Percentiles rank a stretch among this genome's conserved stretches.
phyloP scores from a whole-genome alignment of 2,329 filamentous ascomycete genomes.

The Elsinoe ampelina region DNA sequence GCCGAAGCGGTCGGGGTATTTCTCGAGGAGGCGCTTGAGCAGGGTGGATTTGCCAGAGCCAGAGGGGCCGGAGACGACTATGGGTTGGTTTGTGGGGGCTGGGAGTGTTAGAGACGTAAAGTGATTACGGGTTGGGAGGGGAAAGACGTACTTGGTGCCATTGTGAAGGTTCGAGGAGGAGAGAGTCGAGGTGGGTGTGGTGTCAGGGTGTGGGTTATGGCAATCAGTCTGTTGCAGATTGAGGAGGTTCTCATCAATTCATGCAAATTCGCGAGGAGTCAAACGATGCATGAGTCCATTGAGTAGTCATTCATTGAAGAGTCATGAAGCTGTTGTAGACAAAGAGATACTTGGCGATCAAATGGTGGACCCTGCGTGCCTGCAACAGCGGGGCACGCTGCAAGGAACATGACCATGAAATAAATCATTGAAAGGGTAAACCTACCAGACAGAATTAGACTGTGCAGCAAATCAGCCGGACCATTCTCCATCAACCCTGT shows the following conservation, averaged over 20 bases:
- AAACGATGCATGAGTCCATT: background rate
- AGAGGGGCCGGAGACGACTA: constrained; percentile 72
- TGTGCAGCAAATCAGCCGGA: background rate
- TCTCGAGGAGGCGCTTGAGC: constrained; percentile 60
- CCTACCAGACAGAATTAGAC: background rate
- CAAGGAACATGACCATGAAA: background rate
- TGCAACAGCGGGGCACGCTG: background rate
- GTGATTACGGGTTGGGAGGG: background rate
- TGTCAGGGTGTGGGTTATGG: no score
- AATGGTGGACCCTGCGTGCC: constrained; percentile 1
- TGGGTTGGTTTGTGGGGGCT: constrained; percentile 33
- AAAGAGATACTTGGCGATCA: constrained; percentile 9
- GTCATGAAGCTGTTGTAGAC: background rate
- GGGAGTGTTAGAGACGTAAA: background rate
- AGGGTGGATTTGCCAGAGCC: constrained; percentile 77
- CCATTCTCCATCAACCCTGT: no score
- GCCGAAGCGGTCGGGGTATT: constrained; percentile 57
- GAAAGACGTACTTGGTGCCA: constrained; percentile 1
- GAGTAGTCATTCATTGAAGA: background rate
- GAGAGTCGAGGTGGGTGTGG: no score
- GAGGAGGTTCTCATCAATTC: no score
- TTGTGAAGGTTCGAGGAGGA: background rate
- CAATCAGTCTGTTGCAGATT: no score
- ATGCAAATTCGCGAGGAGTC: no score
- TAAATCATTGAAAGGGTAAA: background rate